Base-by-base conservation (phyloP, 73 alveolate genomes). In the Effrenium voratum region DNA sequence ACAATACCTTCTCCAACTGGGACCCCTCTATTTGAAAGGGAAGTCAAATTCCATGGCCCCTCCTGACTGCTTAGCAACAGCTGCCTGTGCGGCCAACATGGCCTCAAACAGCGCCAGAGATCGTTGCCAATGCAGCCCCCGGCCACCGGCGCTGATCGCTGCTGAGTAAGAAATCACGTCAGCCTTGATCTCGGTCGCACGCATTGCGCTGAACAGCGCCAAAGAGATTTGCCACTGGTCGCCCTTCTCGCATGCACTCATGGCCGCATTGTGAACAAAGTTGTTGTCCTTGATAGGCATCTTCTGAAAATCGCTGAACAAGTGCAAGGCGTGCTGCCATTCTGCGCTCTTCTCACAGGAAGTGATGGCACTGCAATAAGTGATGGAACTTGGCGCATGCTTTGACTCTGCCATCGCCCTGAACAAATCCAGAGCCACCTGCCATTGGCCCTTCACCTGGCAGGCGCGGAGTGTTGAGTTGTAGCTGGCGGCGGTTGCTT, bases 61-160 rank as follows among this genome's bases (percentile, higher is more conserved):
- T n/a, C n/a, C n/a, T n/a, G n/a, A n/a, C n/a, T n/a, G n/a, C n/a
- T n/a, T n/a, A n/a, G n/a, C n/a, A n/a, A n/a, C n/a, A n/a, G n/a
- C n/a, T n/a, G n/a, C n/a, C n/a, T n/a, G n/a, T 40, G 40, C 87
- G 28, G 22, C 12, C 44, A 59, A 15, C 87, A 76, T 76, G 40
- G 8, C 3, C 40, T 76, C 87, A 26, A 76, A 76, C 19, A 76
- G 87, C 26, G 24, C 36, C 60, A 76, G 15, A 36, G 87, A 55
- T 40, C 40, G 45, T 28, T 40, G 87, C 87, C 87, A 76, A 36
- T 76, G 60, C 44, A 43, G 87, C 45, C 87, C 87, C 24, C 87
- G 87, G 40, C 87, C 87, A 22, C 87, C 40, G 87, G 87, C 40
- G 44, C 60, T 44, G 57, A 76, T 76, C 38, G 87, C 87, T 41